Percentiles rank a stretch among this genome's conserved stretches.
Conservation (phyloP, 2,329 filamentous ascomycete genomes). For the Aplosporella prunicola region DNA sequence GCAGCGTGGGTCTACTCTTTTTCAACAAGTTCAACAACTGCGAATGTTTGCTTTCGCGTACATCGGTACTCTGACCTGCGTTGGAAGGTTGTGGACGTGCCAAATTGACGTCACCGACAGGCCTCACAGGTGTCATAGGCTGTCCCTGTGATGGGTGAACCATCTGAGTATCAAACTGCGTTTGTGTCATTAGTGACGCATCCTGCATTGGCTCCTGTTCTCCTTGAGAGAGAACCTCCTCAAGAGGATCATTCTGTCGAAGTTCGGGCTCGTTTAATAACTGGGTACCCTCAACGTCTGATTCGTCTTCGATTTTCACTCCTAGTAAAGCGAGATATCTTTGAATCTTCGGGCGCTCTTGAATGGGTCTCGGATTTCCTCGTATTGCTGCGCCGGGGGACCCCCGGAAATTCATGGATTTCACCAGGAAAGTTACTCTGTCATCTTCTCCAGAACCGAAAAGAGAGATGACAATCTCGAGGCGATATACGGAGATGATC, state of each 20-base stretch:
- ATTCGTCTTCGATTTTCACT: neutral
- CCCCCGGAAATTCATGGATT: neutral
- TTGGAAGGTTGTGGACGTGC: too few relatives aligned
- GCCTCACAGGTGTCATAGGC: too few relatives aligned
- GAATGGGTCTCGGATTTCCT: neutral
- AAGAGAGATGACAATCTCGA: conserved; percentile 2
- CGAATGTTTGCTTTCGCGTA: too few relatives aligned
- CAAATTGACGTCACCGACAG: too few relatives aligned
- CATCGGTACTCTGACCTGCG: too few relatives aligned
- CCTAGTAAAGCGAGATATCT: neutral
- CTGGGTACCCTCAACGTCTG: neutral
- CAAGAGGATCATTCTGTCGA: too few relatives aligned
- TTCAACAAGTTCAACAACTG: too few relatives aligned
- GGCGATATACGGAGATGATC: conserved; percentile 11
- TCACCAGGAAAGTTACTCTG: neutral
- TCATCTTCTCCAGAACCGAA: neutral
- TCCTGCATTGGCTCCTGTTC: neutral
- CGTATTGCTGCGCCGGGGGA: neutral
- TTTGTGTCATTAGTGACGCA: neutral
- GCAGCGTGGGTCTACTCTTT: too few relatives aligned
- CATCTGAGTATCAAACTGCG: conserved; percentile 5
- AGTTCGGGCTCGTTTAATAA: neutral
- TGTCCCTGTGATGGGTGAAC: too few relatives aligned
- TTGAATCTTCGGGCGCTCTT: neutral
- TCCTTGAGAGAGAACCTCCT: neutral